These are phyloP conservation scores for Macrophomina tecta DNA, from an alignment of 2,329 filamentous ascomycete genomes.

Conservation along the genomic window DNA sequence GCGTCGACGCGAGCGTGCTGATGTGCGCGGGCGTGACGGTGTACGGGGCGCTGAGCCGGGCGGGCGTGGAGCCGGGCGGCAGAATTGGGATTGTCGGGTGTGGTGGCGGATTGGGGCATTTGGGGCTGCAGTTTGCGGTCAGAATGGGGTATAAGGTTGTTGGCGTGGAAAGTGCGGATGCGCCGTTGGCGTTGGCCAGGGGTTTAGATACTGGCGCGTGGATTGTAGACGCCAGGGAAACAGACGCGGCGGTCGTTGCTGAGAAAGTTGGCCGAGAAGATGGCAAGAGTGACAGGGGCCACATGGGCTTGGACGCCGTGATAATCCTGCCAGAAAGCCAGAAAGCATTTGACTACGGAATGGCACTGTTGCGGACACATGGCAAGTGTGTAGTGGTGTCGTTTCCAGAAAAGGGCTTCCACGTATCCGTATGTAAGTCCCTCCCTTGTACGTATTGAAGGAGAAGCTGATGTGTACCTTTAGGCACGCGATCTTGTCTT, in stretches of 20 bases:
- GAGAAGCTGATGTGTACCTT: too few relatives aligned
- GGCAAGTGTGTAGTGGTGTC: conserved; percentile 55
- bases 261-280: conserved; percentile 46
- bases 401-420: conserved; percentile 53
- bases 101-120: conserved; percentile 42
- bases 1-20: conserved; percentile 49
- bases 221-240: conserved; percentile 49
- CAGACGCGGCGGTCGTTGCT: conserved; percentile 32
- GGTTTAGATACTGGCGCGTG: conserved; percentile 40
- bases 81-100: conserved; percentile 50
- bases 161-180: conserved; percentile 49
- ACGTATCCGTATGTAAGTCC: conserved; percentile 39
- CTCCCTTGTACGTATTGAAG: too few relatives aligned
- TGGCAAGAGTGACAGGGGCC: conserved; percentile 40
- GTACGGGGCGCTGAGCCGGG: conserved; percentile 49
- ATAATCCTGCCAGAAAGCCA: conserved; percentile 56
- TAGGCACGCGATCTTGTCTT: conserved; percentile 50
- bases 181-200: conserved; percentile 43
- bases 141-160: conserved; percentile 45
- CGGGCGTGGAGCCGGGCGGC: conserved; percentile 38
- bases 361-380: conserved; percentile 52
- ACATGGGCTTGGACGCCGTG: conserved; percentile 55
- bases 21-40: conserved; percentile 48
- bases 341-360: conserved; percentile 55
- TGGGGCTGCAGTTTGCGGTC: conserved; percentile 40